Percentiles rank a stretch among this genome's conserved stretches.
These are phyloP conservation scores for Nakazawaea pomicola DNA, from an alignment of 805 yeast genomes.

Conservation along the genomic window DNA sequence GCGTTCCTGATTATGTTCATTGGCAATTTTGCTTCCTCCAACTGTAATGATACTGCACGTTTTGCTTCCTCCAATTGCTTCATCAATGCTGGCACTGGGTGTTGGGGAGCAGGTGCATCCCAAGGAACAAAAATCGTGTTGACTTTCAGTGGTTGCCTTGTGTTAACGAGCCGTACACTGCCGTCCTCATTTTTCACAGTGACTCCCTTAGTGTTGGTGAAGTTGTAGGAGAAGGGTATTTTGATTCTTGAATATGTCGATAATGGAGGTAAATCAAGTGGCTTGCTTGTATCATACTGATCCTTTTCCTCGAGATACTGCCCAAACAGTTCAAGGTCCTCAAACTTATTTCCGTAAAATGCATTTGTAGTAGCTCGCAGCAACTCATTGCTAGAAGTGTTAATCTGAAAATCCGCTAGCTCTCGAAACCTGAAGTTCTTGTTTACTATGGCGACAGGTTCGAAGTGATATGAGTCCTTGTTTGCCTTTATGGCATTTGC, in stretches of 20 bases:
- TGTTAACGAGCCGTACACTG: conserved; percentile 39
- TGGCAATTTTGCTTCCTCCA: conserved; percentile 1
- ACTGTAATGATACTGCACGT: conserved; percentile 29
- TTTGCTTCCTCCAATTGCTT: conserved; percentile 34
- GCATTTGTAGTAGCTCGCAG: conserved; percentile 24
- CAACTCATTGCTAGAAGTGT: conserved; percentile 46
- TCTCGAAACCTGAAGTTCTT: conserved; percentile 74
- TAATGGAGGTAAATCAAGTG: conserved; percentile 76
- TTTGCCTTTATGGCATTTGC: conserved; percentile 36
- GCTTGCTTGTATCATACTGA: conserved; percentile 23
- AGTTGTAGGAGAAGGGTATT: conserved; percentile 74
- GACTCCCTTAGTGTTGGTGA: conserved; percentile 63
- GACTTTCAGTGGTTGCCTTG: conserved; percentile 42
- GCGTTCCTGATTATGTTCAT: background rate
- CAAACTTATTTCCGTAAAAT: conserved; percentile 17
- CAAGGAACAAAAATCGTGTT: conserved; percentile 46
- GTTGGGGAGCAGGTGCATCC: conserved; percentile 41
- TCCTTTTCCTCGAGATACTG: conserved; percentile 26
- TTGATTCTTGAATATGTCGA: conserved; percentile 74
- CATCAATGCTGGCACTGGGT: conserved; percentile 45
- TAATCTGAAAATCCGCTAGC: conserved; percentile 81
- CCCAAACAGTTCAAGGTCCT: conserved; percentile 23
- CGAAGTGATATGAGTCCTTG: conserved; percentile 34
- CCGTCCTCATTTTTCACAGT: conserved; percentile 53
- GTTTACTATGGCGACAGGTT: conserved; percentile 65